These are phyloP conservation scores for Phytophthora cryptogea DNA, from an alignment of 352 stramenopile species.

Conservation along the genomic window DNA sequence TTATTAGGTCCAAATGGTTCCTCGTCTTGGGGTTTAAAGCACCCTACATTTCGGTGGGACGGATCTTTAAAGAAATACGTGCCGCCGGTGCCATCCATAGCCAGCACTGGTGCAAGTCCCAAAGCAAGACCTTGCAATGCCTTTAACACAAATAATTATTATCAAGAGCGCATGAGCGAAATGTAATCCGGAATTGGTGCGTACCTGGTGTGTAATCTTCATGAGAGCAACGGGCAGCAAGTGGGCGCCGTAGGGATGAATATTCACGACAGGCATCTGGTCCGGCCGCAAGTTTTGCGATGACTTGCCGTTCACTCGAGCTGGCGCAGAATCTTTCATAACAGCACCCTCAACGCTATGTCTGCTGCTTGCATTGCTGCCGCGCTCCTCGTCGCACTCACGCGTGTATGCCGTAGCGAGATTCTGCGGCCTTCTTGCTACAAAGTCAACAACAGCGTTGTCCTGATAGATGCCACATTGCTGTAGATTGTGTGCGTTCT, in stretches of 20 bases:
- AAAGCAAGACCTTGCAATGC: conserved; percentile 90
- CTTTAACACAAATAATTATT: conserved; percentile 31
- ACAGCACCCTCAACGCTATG: conserved; percentile 18
- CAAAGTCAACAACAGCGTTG: conserved; percentile 78
- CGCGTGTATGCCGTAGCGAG: conserved; percentile 49
- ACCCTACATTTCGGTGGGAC: conserved; percentile 92
- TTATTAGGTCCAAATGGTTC: conserved; percentile 98
- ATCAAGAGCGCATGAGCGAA: background rate
- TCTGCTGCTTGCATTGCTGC: conserved; percentile 16
- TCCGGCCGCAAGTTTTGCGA: conserved; percentile 49
- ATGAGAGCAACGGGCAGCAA: conserved; percentile 77
- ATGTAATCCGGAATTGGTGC: background rate
- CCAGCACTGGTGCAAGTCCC: conserved; percentile 90
- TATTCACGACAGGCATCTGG: conserved; percentile 68
- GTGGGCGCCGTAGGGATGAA: conserved; percentile 80
- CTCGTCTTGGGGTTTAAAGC: conserved; percentile 99
- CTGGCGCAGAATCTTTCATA: conserved; percentile 13
- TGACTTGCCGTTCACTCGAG: conserved; percentile 21
- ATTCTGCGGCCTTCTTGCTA: conserved; percentile 65
- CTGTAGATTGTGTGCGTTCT: conserved; percentile 83
- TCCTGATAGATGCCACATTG: conserved; percentile 87
- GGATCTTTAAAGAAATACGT: conserved; percentile 98
- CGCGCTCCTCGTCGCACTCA: conserved; percentile 15
- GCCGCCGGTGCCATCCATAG: conserved; percentile 96
- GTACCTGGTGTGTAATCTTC: conserved; percentile 83